Base-by-base conservation (phyloP, 2,329 filamentous ascomycete species). In the Nemania diffusa region DNA sequence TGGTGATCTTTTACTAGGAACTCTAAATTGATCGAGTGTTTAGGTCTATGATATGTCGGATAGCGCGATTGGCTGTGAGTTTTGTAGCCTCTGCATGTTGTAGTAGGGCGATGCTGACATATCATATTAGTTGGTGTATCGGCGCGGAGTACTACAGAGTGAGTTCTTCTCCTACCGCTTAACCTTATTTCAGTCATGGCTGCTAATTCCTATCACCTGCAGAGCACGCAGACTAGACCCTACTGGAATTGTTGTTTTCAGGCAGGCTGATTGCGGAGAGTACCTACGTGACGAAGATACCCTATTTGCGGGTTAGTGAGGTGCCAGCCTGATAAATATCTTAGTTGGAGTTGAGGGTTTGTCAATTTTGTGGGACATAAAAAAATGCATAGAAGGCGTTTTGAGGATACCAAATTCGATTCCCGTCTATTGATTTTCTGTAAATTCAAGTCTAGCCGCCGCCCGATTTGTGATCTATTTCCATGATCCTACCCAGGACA, bases 261-360 rank as follows among this genome's bases (percentile, higher is more conserved):
- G 95, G 72, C 96, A 99, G 82, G 92, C 93, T 0, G 96, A 99
- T 83, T 91, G 92, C 73, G 96, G 96, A 74, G 95, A 98, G 82
- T 99, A 97, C 78, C 84, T 99, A 76, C 89, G 96, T 77, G 95
- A 98, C 75, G 89, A 91, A 78, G 88, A 90, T 77, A 88, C 87
- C 63, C 77, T 91, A 62, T 91, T 91, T 76, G 84, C 87, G 32
- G 83, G 84, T 64, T 86, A 77, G 77, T 17, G 24, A 29, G 26
- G 24, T 37, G 29, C 27, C 57, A 2, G 17, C 15, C 26, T 37
- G 17, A 34, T 50, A 46, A 7, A 44, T 60, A 20, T 46, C 20
- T 40, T 48, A 34, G 34, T n/a, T 44, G 73, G 74, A 73, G 73
- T 75, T 73, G 60, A 40, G 70, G 64, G 58, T 42, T 64, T 59